Percentiles rank a stretch among this genome's conserved stretches.
Conservation (phyloP, 257 asterid species). For the Lantana camara region DNA sequence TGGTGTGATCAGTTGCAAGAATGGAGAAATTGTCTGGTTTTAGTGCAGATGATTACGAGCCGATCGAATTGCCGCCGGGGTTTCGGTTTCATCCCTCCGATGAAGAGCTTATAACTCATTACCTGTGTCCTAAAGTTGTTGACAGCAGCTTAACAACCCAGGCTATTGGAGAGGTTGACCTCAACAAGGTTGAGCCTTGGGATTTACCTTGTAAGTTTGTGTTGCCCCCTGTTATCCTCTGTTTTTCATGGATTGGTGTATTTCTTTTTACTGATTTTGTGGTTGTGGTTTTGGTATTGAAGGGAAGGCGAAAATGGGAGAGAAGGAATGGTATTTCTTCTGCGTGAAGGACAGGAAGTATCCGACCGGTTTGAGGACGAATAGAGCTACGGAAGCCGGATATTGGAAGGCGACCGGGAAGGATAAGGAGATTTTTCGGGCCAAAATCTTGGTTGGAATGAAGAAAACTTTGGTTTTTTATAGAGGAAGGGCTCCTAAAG, state of each 20-base stretch:
- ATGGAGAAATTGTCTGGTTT: slow-evolving; percentile 32
- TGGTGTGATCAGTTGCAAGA: neutral
- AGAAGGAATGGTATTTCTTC: slow-evolving; percentile 78
- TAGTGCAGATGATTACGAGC: slow-evolving; percentile 26
- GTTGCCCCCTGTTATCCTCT: neutral
- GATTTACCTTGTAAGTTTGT: slow-evolving; percentile 74
- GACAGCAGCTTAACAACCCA: slow-evolving; percentile 42
- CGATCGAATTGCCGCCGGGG: slow-evolving; percentile 67
- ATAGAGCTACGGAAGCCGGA: slow-evolving; percentile 74
- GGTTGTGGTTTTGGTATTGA: neutral
- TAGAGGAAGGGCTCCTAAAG: slow-evolving; percentile 74
- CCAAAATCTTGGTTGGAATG: slow-evolving; percentile 62
- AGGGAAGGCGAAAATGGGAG: slow-evolving; percentile 87
- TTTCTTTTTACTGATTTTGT: neutral
- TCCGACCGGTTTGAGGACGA: slow-evolving; percentile 80
- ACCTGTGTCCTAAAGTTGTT: slow-evolving; percentile 50
- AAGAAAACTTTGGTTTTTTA: slow-evolving; percentile 78
- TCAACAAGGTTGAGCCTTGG: slow-evolving; percentile 85
- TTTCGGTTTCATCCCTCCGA: slow-evolving; percentile 80
- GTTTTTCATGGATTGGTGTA: neutral
- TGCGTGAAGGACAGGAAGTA: slow-evolving; percentile 70
- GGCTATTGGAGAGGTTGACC: slow-evolving; percentile 73
- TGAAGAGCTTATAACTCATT: slow-evolving; percentile 73
- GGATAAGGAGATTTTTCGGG: slow-evolving; percentile 61
- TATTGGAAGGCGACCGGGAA: slow-evolving; percentile 90